Conservation (phyloP, 805 yeast species). For the Candida bentonensis region DNA sequence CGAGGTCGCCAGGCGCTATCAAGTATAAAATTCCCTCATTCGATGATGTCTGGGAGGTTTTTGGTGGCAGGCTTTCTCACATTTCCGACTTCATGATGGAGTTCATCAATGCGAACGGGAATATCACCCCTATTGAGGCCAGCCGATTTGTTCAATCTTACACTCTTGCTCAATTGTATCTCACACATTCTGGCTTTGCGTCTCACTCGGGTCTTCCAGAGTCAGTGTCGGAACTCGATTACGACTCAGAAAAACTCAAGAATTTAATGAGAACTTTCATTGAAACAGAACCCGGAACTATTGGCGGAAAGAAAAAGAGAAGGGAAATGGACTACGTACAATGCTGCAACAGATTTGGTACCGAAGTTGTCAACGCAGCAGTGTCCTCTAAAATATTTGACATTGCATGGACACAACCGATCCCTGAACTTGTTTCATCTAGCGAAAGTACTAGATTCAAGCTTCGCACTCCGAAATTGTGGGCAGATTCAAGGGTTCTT, state of each 20-base stretch:
- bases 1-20: constrained; percentile 9
- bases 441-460: constrained; percentile 3
- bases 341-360: constrained; percentile 5
- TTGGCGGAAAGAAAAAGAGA: constrained; percentile 1
- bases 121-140: constrained; percentile 5
- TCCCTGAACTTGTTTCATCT: constrained; percentile 3
- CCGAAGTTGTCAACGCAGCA: constrained; percentile 6
- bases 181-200: constrained; percentile 4
- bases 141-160: constrained; percentile 5
- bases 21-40: constrained; percentile 8
- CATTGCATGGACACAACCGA: constrained; percentile 8
- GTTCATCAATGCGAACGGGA: constrained; percentile 10
- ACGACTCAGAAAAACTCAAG: constrained; percentile 2
- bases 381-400: constrained; percentile 6
- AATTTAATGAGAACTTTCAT: neutral
- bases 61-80: constrained; percentile 11
- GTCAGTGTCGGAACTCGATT: constrained; percentile 2
- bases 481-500: constrained; percentile 9
- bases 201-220: constrained; percentile 5
- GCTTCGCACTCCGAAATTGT: constrained; percentile 7
- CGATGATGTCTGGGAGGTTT: constrained; percentile 10
- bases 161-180: constrained; percentile 4
- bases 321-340: constrained; percentile 1
- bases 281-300: neutral
- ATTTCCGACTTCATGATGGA: constrained; percentile 10